Conservation (phyloP, 2,329 filamentous ascomycete species). For the Aspergillus aculeatus region DNA sequence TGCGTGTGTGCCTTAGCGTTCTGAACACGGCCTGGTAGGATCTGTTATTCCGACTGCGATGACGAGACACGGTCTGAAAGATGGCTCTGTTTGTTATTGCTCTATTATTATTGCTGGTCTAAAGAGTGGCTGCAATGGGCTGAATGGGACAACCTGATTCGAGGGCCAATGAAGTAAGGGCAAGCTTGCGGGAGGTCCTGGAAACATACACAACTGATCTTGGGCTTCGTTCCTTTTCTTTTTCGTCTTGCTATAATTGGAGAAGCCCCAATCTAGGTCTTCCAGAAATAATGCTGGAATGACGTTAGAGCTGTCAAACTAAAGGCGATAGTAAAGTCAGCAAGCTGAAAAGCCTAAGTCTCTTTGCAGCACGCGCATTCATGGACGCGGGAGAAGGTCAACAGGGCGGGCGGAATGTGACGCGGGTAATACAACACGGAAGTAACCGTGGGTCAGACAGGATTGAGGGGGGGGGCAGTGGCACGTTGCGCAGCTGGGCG, state of each 20-base stretch:
- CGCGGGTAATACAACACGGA: slow-evolving; percentile 31
- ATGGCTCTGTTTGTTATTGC: slow-evolving; percentile 9
- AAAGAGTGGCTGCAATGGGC: slow-evolving; percentile 2
- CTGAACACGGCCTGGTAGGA: slow-evolving; percentile 25
- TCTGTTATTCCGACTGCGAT: slow-evolving; percentile 20
- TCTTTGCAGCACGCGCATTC: slow-evolving; percentile 5
- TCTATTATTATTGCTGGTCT: not conserved
- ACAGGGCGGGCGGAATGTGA: slow-evolving; percentile 18
- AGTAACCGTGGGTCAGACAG: slow-evolving; percentile 31
- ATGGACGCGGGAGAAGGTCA: slow-evolving; percentile 12
- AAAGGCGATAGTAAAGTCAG: slow-evolving; percentile 27
- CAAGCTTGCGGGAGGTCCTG: slow-evolving; percentile 8
- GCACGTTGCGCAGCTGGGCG: slow-evolving; percentile 31
- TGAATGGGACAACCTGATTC: slow-evolving; percentile 6
- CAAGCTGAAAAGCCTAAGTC: slow-evolving; percentile 16
- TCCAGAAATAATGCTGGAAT: slow-evolving; percentile 10
- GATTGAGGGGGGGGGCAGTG: slow-evolving; percentile 14
- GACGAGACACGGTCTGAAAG: slow-evolving; percentile 19
- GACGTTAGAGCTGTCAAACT: slow-evolving; percentile 20
- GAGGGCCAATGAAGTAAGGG: slow-evolving; percentile 12
- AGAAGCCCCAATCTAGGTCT: slow-evolving; percentile 14
- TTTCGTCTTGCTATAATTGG: slow-evolving; percentile 4
- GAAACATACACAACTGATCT: slow-evolving; percentile 5
- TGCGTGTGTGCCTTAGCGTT: slow-evolving; percentile 26
- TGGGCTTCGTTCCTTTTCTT: slow-evolving; percentile 5